Evolutionary conservation across 2,329 filamentous ascomycete species (phyloP), one percentile per base, ranked within the genome.

Genomic region (Pyricularia grisea): DNA sequence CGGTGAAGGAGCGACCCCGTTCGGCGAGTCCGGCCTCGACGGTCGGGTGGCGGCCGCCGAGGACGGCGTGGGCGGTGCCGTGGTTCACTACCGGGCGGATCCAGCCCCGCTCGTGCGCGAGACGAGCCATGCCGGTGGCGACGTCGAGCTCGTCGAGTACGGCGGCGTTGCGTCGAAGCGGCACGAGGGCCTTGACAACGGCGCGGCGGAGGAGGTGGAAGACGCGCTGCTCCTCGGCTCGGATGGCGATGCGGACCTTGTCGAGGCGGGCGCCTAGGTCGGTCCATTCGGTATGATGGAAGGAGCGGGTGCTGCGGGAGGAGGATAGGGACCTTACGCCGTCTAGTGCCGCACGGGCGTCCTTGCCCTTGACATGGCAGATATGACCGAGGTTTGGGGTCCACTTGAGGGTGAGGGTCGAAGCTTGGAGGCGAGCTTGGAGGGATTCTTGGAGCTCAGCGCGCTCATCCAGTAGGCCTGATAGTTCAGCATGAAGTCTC

Each of bases 141-240:
- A 99, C 91, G 78, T 99, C 95, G 10, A 99, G 86, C 78, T 97
- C 94, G 77, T 98, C 94, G 25, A 99, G 87, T 0, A 97, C 91
- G n/a, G 88, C 85, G 12, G 94, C 94, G 78, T 97, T 98, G 69
- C 91, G 91, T 6, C 95, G 90, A 17, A 99, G 86, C 74, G 90
- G 92, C 71, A 97, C 88, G 3, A 99, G 85, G 74, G 94, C 94
- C 65, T 86, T 80, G 4, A 98, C 88, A 0, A 97, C 93, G 67
- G 87, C 83, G 71, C 89, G 86, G 33, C 94, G 90, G 10, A 99
- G 83, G 5, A 84, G 80, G 69, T 87, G 83, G 73, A 98, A 93
- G 9, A 99, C 90, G 64, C 86, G 85, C 74, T 93, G 87, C 79
- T 99, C 95, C 78, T 97, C 95, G 70, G 85, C 84, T 55, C 92